Evolutionary conservation across 257 asterid species (phyloP).

Genomic region (Thymus mandschuricus): DNA sequence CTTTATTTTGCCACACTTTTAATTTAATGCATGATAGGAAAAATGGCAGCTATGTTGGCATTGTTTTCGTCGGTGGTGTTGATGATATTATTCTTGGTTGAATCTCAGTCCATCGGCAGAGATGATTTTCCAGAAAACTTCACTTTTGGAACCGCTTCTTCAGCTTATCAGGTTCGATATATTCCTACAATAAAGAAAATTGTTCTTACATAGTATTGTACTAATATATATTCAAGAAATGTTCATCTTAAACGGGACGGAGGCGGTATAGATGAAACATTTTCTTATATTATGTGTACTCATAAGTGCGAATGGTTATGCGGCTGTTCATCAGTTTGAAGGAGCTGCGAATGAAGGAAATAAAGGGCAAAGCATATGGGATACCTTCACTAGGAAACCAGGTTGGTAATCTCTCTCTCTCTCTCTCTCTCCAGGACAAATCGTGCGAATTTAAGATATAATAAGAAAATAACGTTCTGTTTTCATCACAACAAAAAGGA

Average conservation of each 20-base stretch:
- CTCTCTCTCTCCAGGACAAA: neutral
- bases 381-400: slow-evolving; percentile 67
- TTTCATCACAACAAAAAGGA: slow-evolving; percentile 32
- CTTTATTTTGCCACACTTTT: neutral
- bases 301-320: neutral
- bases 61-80: slow-evolving; percentile 16
- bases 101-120: slow-evolving; percentile 54
- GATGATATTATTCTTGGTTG: slow-evolving; percentile 29
- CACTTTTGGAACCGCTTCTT: slow-evolving; percentile 91
- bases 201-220: neutral
- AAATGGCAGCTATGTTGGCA: slow-evolving; percentile 35
- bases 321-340: slow-evolving; percentile 56
- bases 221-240: too few species aligned
- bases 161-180: slow-evolving; percentile 75
- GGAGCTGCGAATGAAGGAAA: slow-evolving; percentile 88
- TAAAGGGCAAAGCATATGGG: slow-evolving; percentile 87
- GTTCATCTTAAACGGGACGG: too few species aligned
- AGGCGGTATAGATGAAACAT: too few species aligned
- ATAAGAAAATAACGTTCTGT: neutral
- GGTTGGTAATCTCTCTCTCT: slow-evolving; percentile 34
- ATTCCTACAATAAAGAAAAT: too few species aligned
- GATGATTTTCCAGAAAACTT: slow-evolving; percentile 75
- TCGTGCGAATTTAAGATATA: too few species aligned
- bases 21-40: slow-evolving; percentile 17
- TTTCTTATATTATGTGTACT: neutral